Evolutionary conservation across 169 alveolate genomes (phyloP), one percentile per base, ranked within the genome.

Genomic region (Plasmodium knowlesi): DNA sequence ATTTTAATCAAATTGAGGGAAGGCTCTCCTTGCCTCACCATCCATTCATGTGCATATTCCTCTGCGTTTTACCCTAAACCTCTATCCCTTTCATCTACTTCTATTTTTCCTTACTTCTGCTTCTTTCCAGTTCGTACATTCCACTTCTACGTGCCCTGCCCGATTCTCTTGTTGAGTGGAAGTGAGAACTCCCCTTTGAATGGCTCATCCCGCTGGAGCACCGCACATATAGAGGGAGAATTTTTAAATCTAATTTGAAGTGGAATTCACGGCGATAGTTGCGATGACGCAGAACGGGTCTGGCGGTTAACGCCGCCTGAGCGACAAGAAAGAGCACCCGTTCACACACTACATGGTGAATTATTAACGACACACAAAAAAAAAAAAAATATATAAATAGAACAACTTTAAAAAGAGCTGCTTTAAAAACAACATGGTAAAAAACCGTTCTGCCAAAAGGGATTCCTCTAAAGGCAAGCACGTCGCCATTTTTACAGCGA

Each of bases 401-500:
- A n/a, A 82, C 16, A 43, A 43, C n/a, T 43, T 10, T 43, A 43
- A 50, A 50, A 50, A 14, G 1, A 50, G 4, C 61, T 50, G 14
- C 8, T 50, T 50, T 50, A 50, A 50, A 14, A 50, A 50, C 5
- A 14, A 8, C 57, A 3, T 0, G 0, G 2, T 9, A 12, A 46
- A 46, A 46, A 12, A 46, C 19, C 2, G 12, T n/a, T 46, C 12
- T 46, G 19, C 12, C 57, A 46, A 46, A 46, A 1, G 19, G 19
- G 57, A 50, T 22, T 50, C 22, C 61, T 50, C 14, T 50, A 50
- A 54, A 83, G 61, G 72, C 39, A 82, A 37, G 22, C 22, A 57
- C 25, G 30, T 57, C 79, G 73, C 91, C 61, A 61, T 46, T 61
- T 83, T 83, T 83, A 83, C 72, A 83, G 91, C 46, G 76, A 43